These are phyloP conservation scores for Kazachstania bromeliacearum DNA, from an alignment of 805 yeast genomes.

Conservation along the genomic window DNA sequence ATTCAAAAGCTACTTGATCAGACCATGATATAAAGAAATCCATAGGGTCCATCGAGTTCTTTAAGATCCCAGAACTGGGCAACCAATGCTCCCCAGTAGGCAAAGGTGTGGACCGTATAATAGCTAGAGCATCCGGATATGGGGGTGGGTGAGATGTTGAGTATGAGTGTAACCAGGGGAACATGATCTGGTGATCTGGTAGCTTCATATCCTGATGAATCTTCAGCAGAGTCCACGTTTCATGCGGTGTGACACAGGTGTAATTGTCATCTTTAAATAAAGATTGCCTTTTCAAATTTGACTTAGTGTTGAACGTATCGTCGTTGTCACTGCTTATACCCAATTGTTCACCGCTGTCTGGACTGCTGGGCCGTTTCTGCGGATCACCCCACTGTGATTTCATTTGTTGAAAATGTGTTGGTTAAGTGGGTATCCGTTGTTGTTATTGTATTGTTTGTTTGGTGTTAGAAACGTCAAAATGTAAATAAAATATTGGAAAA, in stretches of 20 bases:
- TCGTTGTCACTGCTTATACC: neutral
- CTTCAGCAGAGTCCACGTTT: constrained; percentile 1
- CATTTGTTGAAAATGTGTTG: too few species aligned
- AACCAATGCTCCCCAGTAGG: constrained; percentile 8
- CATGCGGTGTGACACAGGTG: neutral
- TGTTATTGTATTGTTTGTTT: too few species aligned
- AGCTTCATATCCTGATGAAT: constrained; percentile 18
- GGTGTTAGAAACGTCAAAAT: too few species aligned
- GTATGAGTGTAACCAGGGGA: constrained; percentile 88
- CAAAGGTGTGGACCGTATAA: constrained; percentile 24
- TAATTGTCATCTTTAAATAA: too few species aligned
- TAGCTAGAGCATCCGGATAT: constrained; percentile 32
- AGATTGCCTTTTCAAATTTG: too few species aligned
- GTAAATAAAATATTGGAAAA: too few species aligned
- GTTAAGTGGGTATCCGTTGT: too few species aligned
- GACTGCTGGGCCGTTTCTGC: neutral
- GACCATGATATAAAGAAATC: constrained; percentile 47
- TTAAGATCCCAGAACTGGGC: constrained; percentile 35
- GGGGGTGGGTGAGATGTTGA: constrained; percentile 49
- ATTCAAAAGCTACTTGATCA: constrained; percentile 30
- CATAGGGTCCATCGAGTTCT: constrained; percentile 43
- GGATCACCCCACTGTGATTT: too few species aligned
- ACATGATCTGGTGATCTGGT: constrained; percentile 61
- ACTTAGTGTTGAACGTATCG: too few species aligned
- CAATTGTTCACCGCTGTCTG: neutral